Evolutionary conservation across 768 basidiomycete genomes (phyloP), one percentile per base, ranked within the genome.

Genomic region (Lactarius trivialis): DNA sequence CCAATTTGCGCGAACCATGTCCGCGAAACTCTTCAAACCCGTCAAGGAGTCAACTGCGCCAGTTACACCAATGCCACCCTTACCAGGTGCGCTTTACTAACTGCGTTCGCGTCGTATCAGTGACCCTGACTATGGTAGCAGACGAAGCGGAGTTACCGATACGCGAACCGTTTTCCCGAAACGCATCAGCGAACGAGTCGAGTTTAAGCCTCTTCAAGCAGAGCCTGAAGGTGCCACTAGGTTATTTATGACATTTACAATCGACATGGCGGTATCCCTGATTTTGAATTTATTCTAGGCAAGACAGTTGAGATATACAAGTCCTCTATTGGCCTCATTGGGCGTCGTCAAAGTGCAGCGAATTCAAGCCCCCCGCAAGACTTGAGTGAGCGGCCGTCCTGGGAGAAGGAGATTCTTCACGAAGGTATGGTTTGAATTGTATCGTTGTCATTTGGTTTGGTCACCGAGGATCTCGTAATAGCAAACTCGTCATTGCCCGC

Each of bases 141-240:
- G 69, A 70, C 32, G 54, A 68, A 37, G 32, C 50, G 28, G 49
- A 52, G 21, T 51, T 41, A 36, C n/a, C 50, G 3, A 43, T 37
- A 49, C 52, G 56, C 8, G 68, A 67, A 50, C 53, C 52, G 8
- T 58, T 64, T 30, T 24, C 65, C 24, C 58, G 50, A 11, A 60
- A 63, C 3, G 57, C 61, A 21, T 70, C 65, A 17, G 56, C 43
- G 11, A 68, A 66, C 52, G 79, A 79, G 63, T 77, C 78, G 8
- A 78, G 76, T 12, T 70, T 82, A 34, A 74, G 68, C 55, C 76
- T 79, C 33, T 76, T 91, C 65, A 88, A 81, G 72, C 89, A 90
- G 66, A 84, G 82, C 61, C 78, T 92, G 66, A 88, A 82, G 71
- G 77, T 81, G 62, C 92, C 90, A 0, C 84, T 92, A 63, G 88